Conservation (phyloP, 306 rosid species). For the barrel medic (Medicago truncatula) region DNA sequence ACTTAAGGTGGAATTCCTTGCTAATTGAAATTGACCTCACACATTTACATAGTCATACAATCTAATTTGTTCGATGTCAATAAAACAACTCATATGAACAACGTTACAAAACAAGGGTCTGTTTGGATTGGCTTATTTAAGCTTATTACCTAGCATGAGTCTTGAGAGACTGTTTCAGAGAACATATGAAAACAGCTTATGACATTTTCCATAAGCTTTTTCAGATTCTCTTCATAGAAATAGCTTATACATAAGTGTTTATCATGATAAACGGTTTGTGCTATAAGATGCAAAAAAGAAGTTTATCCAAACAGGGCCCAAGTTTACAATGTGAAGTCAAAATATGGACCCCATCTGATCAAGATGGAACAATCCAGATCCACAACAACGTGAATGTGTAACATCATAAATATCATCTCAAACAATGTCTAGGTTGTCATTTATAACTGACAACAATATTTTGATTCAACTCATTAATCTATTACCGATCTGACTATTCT, state of each 20-base stretch:
- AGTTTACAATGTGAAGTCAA: not conserved
- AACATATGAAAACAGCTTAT: too few relatives aligned
- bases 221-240: too few relatives aligned
- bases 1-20: constrained; percentile 15
- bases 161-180: too few relatives aligned
- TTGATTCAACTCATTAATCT: too few relatives aligned
- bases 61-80: not conserved
- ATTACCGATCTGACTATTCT: too few relatives aligned
- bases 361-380: not conserved
- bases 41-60: not conserved
- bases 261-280: too few relatives aligned
- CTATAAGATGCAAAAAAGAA: too few relatives aligned
- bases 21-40: not conserved
- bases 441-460: too few relatives aligned
- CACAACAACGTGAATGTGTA: not conserved
- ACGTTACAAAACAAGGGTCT: not conserved
- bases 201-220: too few relatives aligned
- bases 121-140: too few relatives aligned
- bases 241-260: too few relatives aligned
- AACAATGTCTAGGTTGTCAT: not conserved
- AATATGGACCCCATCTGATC: not conserved
- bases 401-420: not conserved
- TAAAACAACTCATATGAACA: not conserved
- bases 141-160: too few relatives aligned
- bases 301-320: not conserved